phyloP scores from a whole-genome alignment of 2,329 filamentous ascomycete species.

The Aspergillus novoparasiticus region DNA sequence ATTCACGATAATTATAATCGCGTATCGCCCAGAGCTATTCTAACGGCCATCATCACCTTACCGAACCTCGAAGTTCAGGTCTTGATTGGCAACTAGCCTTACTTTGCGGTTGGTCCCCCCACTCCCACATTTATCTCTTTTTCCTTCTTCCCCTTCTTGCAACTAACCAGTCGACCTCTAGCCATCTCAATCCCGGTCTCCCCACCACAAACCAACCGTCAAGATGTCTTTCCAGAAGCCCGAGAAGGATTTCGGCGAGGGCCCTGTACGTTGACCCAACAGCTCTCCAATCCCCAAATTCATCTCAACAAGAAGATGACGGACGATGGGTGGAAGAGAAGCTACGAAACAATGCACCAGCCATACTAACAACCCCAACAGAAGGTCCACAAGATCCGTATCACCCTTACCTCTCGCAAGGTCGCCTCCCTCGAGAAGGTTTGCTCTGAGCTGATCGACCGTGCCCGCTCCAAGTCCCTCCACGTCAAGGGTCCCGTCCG shows the following conservation, averaged over 20 bases:
- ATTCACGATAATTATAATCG: constrained; percentile 20
- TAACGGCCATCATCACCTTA: constrained; percentile 71
- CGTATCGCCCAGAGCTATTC: constrained; percentile 22
- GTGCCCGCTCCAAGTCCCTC: constrained; percentile 97
- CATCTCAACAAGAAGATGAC: background rate
- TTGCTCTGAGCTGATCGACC: constrained; percentile 96
- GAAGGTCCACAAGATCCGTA: constrained; percentile 98
- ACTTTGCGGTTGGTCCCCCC: constrained; percentile 24
- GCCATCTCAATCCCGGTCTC: constrained; percentile 27
- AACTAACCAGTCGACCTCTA: constrained; percentile 14
- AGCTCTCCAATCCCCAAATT: background rate
- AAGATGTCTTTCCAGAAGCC: constrained; percentile 94
- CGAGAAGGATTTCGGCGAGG: constrained; percentile 91
- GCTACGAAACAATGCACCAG: background rate
- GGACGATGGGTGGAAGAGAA: background rate
- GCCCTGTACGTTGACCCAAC: constrained; percentile 63
- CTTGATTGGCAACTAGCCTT: constrained; percentile 64
- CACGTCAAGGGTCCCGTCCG: constrained; percentile 98
- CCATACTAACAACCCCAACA: constrained; percentile 35
- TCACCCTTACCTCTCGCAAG: constrained; percentile 95
- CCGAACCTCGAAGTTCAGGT: constrained; percentile 77
- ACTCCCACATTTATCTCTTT: background rate
- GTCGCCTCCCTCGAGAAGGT: constrained; percentile 97
- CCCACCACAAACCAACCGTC: constrained; percentile 38
- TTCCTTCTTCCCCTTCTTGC: background rate